Evolutionary conservation across 2,329 filamentous ascomycete species (phyloP).

Genomic region (Tolypocladium paradoxum): DNA sequence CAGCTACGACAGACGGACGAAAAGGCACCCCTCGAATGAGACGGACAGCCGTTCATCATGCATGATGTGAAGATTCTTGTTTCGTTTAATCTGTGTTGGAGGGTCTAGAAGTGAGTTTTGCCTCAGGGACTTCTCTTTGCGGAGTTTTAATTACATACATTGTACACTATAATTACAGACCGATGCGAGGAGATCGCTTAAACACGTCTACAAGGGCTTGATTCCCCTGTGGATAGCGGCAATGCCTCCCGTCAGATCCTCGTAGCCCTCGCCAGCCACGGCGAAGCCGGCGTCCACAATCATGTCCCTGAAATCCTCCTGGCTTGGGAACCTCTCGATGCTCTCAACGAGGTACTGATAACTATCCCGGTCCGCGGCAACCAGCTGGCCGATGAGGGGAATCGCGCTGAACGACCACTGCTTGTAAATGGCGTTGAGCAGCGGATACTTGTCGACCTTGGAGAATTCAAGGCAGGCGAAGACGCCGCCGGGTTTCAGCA

Average conservation of each 20-base stretch:
- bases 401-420: constrained; percentile 93
- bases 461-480: constrained; percentile 96
- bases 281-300: constrained; percentile 77
- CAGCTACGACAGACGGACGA: constrained; percentile 4
- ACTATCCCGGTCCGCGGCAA: constrained; percentile 86
- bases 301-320: constrained; percentile 75
- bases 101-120: background rate
- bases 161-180: constrained; percentile 10
- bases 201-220: constrained; percentile 48
- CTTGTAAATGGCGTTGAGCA: constrained; percentile 84
- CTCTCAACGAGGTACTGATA: constrained; percentile 99
- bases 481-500: constrained; percentile 86
- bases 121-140: background rate
- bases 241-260: constrained; percentile 85
- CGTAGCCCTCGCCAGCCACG: constrained; percentile 72
- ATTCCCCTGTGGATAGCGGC: constrained; percentile 95
- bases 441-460: constrained; percentile 61
- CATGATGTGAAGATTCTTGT: background rate
- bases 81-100: background rate
- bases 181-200: background rate
- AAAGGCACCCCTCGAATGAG: background rate
- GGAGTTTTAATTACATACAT: background rate
- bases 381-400: constrained; percentile 86
- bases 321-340: constrained; percentile 84
- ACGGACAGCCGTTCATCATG: background rate